Percentiles rank a stretch among this genome's conserved stretches.
phyloP scores from a whole-genome alignment of 1,284 basidiomycete genomes.

The Austropuccinia psidii region DNA sequence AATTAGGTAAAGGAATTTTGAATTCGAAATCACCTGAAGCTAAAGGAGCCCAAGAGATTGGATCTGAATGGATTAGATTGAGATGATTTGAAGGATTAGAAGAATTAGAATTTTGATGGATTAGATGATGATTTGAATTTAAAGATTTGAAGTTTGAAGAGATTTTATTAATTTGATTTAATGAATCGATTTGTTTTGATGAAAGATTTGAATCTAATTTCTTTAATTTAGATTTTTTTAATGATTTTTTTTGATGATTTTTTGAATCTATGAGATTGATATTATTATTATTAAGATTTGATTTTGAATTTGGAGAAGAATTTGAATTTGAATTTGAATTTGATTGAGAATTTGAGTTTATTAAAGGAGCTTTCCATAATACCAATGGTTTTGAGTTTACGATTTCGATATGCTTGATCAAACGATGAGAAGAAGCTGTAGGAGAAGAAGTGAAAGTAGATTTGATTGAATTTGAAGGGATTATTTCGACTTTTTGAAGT shows the following conservation, averaged over 20 bases:
- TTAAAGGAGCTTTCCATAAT: not conserved
- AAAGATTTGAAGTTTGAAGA: no score
- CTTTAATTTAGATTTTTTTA: no score
- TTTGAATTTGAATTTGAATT: no score
- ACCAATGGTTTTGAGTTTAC: not conserved
- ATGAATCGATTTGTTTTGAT: no score
- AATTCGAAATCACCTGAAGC: slow-evolving; percentile 34
- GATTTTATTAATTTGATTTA: no score
- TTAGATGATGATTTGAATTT: no score
- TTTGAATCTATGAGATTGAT: no score
- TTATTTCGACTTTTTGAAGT: not conserved
- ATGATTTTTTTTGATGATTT: no score
- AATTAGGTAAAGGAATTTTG: slow-evolving; percentile 36
- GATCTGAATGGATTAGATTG: not conserved
- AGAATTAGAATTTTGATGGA: no score
- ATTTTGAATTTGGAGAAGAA: not conserved
- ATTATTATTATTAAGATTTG: not conserved
- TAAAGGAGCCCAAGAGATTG: not conserved
- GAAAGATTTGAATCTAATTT: no score
- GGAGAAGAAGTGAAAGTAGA: not conserved
- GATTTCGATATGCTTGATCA: not conserved
- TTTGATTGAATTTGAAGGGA: not conserved
- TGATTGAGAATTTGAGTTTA: not conserved
- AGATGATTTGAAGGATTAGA: no score
- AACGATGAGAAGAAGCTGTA: not conserved